Conservation (phyloP, 768 basidiomycete genomes). For the Suillus alpinus region DNA sequence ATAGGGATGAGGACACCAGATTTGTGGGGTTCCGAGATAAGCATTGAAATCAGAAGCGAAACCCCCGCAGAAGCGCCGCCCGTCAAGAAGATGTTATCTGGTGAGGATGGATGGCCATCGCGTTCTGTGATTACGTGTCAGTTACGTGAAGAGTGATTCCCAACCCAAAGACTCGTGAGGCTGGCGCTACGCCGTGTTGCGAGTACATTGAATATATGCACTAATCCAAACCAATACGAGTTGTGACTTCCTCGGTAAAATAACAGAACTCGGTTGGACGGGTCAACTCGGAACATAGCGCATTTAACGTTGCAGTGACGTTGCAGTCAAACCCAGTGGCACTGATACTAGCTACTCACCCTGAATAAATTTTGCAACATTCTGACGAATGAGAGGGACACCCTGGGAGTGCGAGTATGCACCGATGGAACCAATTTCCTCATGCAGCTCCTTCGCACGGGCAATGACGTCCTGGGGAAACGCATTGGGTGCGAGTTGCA, state of each 20-base stretch:
- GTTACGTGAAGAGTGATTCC: neutral
- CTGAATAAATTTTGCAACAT: slow-evolving; percentile 87
- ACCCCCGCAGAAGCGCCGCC: slow-evolving; percentile 94
- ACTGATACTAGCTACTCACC: slow-evolving; percentile 42
- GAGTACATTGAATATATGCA: neutral
- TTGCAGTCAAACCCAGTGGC: neutral
- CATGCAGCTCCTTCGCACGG: slow-evolving; percentile 75
- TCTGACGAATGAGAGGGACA: slow-evolving; percentile 80
- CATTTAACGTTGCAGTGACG: neutral
- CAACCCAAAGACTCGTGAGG: neutral
- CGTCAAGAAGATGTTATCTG: slow-evolving; percentile 89
- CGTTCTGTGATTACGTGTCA: slow-evolving; percentile 52
- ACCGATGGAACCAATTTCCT: slow-evolving; percentile 88
- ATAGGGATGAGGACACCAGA: slow-evolving; percentile 92
- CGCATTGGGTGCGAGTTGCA: slow-evolving; percentile 67
- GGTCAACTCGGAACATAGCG: neutral
- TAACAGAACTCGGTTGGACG: neutral
- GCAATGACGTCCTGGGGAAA: slow-evolving; percentile 87
- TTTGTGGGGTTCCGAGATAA: slow-evolving; percentile 57
- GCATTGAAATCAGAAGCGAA: slow-evolving; percentile 78
- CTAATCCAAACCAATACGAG: neutral
- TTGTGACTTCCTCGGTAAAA: neutral
- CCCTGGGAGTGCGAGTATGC: slow-evolving; percentile 97
- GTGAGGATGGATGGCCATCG: slow-evolving; percentile 82
- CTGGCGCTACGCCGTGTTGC: neutral